These are phyloP conservation scores for Cryptococcus sp. DNA, from an alignment of 1,284 basidiomycete genomes.

Conservation along the genomic window DNA sequence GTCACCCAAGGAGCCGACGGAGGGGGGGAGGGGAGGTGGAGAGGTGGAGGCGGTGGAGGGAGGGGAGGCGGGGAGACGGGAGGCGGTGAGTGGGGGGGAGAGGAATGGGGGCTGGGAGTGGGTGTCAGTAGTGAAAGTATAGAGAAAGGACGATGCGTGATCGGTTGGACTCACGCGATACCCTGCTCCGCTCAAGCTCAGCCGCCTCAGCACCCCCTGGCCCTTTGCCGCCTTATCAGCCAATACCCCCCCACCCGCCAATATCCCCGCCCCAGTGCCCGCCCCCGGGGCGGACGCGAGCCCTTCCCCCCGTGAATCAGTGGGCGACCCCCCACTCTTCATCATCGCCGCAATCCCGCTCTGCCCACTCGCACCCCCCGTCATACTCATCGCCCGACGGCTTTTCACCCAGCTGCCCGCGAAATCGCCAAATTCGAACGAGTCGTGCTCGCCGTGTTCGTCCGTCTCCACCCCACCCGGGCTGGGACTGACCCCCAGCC, in stretches of 20 bases:
- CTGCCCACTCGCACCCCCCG: slow-evolving; percentile 3
- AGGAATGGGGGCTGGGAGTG: slow-evolving; percentile 18
- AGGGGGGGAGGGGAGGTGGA: slow-evolving; percentile 3
- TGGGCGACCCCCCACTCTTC: slow-evolving; percentile 7
- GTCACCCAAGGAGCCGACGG: slow-evolving; percentile 5
- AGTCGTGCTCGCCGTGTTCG: slow-evolving; percentile 33
- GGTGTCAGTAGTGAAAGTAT: background rate
- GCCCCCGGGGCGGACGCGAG: background rate
- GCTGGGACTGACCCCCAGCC: background rate
- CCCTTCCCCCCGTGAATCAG: slow-evolving; percentile 1
- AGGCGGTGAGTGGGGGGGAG: slow-evolving; percentile 16
- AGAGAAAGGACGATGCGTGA: background rate
- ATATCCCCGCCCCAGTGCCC: background rate
- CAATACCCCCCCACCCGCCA: slow-evolving; percentile 18
- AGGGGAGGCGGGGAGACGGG: slow-evolving; percentile 11
- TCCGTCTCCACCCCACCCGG: slow-evolving; percentile 22
- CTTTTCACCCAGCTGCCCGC: slow-evolving; percentile 33
- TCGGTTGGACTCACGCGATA: slow-evolving; percentile 25
- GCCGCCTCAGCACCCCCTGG: slow-evolving; percentile 40
- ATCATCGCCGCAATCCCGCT: slow-evolving; percentile 25
- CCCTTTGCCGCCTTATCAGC: slow-evolving; percentile 43
- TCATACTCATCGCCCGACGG: slow-evolving; percentile 34
- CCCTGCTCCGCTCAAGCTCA: slow-evolving; percentile 32
- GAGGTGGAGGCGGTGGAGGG: slow-evolving; percentile 1
- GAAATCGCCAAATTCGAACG: slow-evolving; percentile 42